Conservation (phyloP, 2,329 filamentous ascomycete species). For the Calonectria pauciramosa region DNA sequence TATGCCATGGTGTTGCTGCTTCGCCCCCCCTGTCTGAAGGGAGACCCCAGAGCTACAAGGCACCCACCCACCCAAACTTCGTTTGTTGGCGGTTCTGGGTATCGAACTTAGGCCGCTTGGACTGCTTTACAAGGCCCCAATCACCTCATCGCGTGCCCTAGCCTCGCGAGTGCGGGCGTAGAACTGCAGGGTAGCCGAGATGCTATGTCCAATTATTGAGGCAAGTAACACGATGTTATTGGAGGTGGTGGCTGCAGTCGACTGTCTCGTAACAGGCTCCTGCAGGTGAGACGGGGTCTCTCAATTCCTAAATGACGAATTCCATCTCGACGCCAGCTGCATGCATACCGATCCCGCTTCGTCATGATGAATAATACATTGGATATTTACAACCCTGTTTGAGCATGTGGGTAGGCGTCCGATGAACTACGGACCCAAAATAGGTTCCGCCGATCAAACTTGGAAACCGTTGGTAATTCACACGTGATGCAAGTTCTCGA, state of each 20-base stretch:
- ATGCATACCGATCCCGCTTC: neutral
- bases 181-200: conserved; percentile 16
- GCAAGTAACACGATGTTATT: neutral
- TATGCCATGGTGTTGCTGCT: neutral
- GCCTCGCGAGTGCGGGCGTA: conserved; percentile 13
- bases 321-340: neutral
- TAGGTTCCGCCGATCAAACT: neutral
- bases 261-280: neutral
- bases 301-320: conserved; percentile 15
- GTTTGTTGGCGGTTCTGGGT: conserved; percentile 13
- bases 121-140: neutral
- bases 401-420: neutral
- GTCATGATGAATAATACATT: neutral
- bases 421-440: neutral
- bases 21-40: conserved; percentile 9
- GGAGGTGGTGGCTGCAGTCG: neutral
- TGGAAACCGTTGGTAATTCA: neutral
- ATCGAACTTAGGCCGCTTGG: conserved; percentile 10
- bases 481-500: conserved; percentile 14
- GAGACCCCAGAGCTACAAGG: conserved; percentile 17
- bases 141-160: conserved; percentile 24
- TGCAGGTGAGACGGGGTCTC: conserved; percentile 28
- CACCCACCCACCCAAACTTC: conserved; percentile 11
- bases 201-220: neutral
- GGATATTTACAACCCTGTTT: neutral